These are phyloP conservation scores for Scedosporium minutisporum DNA, from an alignment of 2,329 filamentous ascomycete genomes.

Conservation along the genomic window DNA sequence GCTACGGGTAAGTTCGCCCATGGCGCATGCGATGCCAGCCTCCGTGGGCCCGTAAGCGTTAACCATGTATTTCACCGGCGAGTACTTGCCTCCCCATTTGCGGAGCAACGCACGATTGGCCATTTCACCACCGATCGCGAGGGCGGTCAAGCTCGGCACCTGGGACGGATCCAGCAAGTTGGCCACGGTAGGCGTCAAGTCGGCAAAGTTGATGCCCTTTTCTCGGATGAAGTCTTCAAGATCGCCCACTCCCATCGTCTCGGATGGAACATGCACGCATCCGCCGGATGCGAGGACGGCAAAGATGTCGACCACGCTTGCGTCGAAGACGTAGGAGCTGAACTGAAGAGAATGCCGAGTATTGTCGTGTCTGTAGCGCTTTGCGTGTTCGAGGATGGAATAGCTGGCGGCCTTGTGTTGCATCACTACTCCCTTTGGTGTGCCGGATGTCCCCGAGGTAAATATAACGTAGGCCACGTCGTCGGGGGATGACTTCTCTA, in stretches of 20 bases:
- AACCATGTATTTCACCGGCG: constrained; percentile 23
- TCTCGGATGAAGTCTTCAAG: constrained; percentile 8
- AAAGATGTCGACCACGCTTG: constrained; percentile 8
- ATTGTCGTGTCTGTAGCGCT: too few relatives aligned
- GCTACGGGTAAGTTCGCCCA: background rate
- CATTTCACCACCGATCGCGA: constrained; percentile 16
- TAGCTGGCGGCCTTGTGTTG: background rate
- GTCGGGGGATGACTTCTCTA: background rate
- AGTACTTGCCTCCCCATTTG: constrained; percentile 9
- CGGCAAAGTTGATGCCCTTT: background rate
- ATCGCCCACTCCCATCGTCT: constrained; percentile 6
- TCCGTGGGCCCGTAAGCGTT: constrained; percentile 31
- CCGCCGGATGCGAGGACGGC: constrained; percentile 4
- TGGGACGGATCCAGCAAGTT: constrained; percentile 8
- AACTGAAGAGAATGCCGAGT: constrained; percentile 6
- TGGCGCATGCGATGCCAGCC: constrained; percentile 18
- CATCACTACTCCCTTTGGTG: background rate
- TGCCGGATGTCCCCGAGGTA: too few relatives aligned
- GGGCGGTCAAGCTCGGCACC: constrained; percentile 10
- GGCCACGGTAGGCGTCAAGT: constrained; percentile 11
- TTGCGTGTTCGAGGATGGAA: too few relatives aligned
- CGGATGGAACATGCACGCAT: constrained; percentile 14
- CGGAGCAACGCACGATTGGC: constrained; percentile 20
- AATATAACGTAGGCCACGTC: background rate
- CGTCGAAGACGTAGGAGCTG: constrained; percentile 13